Evolutionary conservation across 2,329 filamentous ascomycete species (phyloP), one percentile per base, ranked within the genome.

Genomic region (Cryoendolithus antarcticus): DNA sequence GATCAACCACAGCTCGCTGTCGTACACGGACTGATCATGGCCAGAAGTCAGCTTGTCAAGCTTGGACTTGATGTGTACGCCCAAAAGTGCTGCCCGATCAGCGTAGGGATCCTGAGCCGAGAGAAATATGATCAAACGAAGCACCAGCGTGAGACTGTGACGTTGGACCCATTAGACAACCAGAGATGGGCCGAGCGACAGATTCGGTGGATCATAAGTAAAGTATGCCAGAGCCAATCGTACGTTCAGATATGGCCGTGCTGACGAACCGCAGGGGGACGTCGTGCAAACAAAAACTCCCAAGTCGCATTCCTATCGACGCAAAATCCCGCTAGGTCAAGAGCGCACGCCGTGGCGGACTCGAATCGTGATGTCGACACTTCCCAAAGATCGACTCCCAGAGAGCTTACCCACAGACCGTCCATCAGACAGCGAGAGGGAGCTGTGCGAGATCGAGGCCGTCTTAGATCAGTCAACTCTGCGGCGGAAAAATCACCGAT

Each of bases 181-280:
- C 38, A 43, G 30, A 32, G 33, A 13, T 50, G 38, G 34, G 46
- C 44, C 15, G 39, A 43, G 21, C 29, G 37, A 10, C 46, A 50
- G 38, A 36, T 49, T 19, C 21, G 29, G 21, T 48, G 43, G 43
- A 38, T 49, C 9, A 43, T 48, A 32, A 44, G 42, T 19, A 31
- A 19, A 45, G 29, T 40, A 41, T 32, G 13, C 11, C 15, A n/a
- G 9, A 12, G n/a, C 6, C 29, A 13, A 10, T 15, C 11, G 8
- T 27, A 7, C 24, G 15, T 19, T 42, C 12, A 39, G 11, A 19
- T 11, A 31, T 30, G 44, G 15, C 15, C 15, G 15, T 19, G 15
- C 15, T 19, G 15, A 19, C 15, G 15, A 19, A 19, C 15, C 15
- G 15, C 15, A 19, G 37, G 44, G 46, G 9, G 30, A 48, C 15